These are phyloP conservation scores for Achaetomium macrosporum DNA, from an alignment of 2,329 filamentous ascomycete species.

Conservation along the genomic window DNA sequence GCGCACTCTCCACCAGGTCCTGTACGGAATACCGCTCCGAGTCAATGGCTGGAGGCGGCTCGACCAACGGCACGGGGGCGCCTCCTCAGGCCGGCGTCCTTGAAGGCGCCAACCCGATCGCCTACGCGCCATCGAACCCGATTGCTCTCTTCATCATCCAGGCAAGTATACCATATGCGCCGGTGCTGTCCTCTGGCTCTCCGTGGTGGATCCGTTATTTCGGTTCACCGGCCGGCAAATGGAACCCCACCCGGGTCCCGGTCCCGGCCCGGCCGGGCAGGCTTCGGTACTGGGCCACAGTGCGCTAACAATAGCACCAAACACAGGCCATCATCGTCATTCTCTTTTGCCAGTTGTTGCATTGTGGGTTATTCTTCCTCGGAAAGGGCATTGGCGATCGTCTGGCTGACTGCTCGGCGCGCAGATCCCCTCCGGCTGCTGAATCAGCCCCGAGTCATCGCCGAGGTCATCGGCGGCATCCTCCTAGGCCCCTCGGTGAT, in stretches of 20 bases:
- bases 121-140: constrained; percentile 58
- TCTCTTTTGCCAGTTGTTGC: constrained; percentile 65
- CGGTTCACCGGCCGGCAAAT: constrained; percentile 2
- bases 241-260: neutral
- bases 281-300: neutral
- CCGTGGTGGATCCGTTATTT: constrained; percentile 2
- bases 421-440: constrained; percentile 26
- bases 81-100: constrained; percentile 48
- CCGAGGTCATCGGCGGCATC: constrained; percentile 73
- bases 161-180: constrained; percentile 34
- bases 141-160: constrained; percentile 67
- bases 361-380: constrained; percentile 37
- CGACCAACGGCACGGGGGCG: constrained; percentile 19
- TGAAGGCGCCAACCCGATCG: constrained; percentile 56
- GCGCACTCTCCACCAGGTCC: too few relatives aligned
- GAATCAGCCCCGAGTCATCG: constrained; percentile 67
- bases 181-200: neutral
- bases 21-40: neutral
- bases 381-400: neutral
- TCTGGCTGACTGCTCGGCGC: constrained; percentile 10
- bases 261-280: neutral
- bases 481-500: constrained; percentile 82
- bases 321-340: constrained; percentile 56
- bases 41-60: constrained; percentile 23
- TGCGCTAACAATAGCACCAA: constrained; percentile 20